phyloP scores from a whole-genome alignment of 169 alveolate genomes.

The Plasmodium vinckei region DNA sequence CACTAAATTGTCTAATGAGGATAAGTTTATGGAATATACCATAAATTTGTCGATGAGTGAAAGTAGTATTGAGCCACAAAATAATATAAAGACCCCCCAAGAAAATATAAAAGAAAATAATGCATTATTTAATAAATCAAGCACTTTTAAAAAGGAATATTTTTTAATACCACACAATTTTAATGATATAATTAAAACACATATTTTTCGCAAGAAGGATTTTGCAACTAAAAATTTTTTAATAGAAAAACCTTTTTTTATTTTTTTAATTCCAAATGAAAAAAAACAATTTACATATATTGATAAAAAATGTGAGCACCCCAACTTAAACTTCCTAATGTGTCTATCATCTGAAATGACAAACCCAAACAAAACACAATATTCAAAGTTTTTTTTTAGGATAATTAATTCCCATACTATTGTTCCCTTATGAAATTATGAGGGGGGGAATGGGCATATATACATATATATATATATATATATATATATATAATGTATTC shows the following conservation, averaged over 20 bases:
- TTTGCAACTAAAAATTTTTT: conserved; percentile 53
- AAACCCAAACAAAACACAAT: conserved; percentile 22
- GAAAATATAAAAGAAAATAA: conserved; percentile 6
- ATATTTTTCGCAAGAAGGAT: conserved; percentile 58
- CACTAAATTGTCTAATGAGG: conserved; percentile 54
- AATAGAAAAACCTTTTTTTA: conserved; percentile 72
- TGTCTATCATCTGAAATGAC: conserved; percentile 75
- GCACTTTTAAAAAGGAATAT: conserved; percentile 20
- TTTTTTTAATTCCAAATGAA: conserved; percentile 75
- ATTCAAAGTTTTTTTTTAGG: conserved; percentile 64
- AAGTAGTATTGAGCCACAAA: not conserved
- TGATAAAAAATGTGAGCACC: conserved; percentile 8
- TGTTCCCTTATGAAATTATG: conserved; percentile 24
- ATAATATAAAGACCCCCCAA: not conserved
- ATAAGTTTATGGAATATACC: conserved; percentile 56
- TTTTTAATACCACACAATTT: conserved; percentile 69
- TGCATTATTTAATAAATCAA: conserved; percentile 9
- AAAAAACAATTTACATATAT: conserved; percentile 32
- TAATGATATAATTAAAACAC: conserved; percentile 69
- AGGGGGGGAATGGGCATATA: not conserved
- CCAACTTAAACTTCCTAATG: conserved; percentile 31
- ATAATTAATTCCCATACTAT: conserved; percentile 59
- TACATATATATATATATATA: not conserved
- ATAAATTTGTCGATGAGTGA: conserved; percentile 38
- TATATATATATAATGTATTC: too few species aligned